phyloP scores from a whole-genome alignment of 192 early-diverging fungal genomes.

The Podila horticola region DNA sequence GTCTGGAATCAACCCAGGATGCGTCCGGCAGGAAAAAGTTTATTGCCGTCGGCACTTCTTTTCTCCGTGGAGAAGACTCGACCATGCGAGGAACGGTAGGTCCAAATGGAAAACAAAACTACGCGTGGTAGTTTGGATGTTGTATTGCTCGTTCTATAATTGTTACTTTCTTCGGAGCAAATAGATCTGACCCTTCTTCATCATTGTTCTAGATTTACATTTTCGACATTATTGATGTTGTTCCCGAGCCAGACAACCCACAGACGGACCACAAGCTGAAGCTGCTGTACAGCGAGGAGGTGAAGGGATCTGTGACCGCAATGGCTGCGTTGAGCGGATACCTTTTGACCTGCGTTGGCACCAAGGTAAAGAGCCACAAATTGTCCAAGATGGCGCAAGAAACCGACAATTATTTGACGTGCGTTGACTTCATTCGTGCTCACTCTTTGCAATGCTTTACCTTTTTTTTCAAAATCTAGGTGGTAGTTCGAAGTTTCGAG shows the following conservation, averaged over 20 bases:
- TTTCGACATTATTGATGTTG: conserved; percentile 96
- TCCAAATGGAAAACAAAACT: neutral
- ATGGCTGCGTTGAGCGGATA: conserved; percentile 88
- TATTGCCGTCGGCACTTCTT: conserved; percentile 89
- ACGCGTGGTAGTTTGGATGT: neutral
- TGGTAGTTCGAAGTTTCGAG: conserved; percentile 88
- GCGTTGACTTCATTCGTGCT: conserved; percentile 3
- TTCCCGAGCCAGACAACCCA: conserved; percentile 93
- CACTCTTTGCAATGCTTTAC: neutral
- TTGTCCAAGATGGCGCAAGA: neutral
- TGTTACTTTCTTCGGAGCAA: neutral
- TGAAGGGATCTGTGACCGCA: conserved; percentile 88
- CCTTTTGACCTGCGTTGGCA: conserved; percentile 86
- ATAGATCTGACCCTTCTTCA: neutral
- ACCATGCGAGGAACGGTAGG: conserved; percentile 84
- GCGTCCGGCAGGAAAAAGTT: conserved; percentile 86
- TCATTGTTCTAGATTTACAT: conserved; percentile 72
- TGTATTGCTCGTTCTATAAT: neutral
- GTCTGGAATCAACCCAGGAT: conserved; percentile 87
- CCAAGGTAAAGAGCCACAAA: conserved; percentile 66
- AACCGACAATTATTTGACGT: neutral
- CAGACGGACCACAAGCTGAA: conserved; percentile 95
- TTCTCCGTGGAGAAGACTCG: conserved; percentile 91
- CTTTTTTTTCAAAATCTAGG: conserved; percentile 44
- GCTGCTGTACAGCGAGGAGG: conserved; percentile 80